These are phyloP conservation scores for Prunus armeniaca DNA, from an alignment of 306 rosid species.

Conservation along the genomic window DNA sequence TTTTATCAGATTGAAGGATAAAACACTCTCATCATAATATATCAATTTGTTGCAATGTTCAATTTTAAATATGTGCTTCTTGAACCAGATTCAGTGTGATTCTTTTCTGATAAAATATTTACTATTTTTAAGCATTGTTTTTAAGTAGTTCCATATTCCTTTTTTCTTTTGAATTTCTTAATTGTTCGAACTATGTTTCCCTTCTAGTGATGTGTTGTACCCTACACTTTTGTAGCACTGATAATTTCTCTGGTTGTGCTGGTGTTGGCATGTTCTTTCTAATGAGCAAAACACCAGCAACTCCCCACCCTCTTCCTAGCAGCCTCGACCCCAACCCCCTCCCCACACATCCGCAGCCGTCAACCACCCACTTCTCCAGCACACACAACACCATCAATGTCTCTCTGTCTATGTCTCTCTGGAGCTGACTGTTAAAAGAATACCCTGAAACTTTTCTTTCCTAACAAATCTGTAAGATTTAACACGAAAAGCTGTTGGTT, in stretches of 20 bases:
- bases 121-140: slow-evolving; percentile 4
- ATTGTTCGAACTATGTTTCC: background rate
- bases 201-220: background rate
- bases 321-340: no score
- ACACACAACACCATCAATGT: no score
- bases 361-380: no score
- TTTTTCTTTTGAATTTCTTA: background rate
- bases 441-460: no score
- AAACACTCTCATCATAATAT: slow-evolving; percentile 4
- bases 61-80: slow-evolving; percentile 14
- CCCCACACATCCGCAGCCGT: no score
- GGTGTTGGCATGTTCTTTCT: background rate
- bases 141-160: slow-evolving; percentile 1
- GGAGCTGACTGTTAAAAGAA: no score
- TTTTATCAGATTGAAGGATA: slow-evolving; percentile 15
- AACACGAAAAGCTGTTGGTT: no score
- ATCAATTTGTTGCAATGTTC: slow-evolving; percentile 11
- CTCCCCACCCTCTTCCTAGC: no score
- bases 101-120: background rate
- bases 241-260: background rate
- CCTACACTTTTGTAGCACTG: background rate
- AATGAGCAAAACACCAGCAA: no score
- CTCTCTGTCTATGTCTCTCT: no score
- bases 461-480: no score
- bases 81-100: slow-evolving; percentile 1